phyloP scores from a whole-genome alignment of 192 early-diverging fungal species.

The Umbelopsis vinacea region DNA sequence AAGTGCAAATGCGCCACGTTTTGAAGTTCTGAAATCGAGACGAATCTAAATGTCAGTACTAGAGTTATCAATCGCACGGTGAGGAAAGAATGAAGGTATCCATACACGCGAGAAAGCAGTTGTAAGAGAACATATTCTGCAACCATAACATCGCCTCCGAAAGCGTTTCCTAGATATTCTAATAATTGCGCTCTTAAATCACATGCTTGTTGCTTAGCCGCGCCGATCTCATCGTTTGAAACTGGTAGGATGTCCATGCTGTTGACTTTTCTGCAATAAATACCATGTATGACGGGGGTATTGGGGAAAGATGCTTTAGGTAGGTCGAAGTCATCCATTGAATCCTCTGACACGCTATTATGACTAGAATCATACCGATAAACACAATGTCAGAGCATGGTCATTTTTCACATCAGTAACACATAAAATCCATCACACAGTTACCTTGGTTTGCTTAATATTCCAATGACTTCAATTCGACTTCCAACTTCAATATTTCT shows the following conservation, averaged over 20 bases:
- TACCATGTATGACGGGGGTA: constrained; percentile 56
- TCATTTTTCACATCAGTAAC: background rate
- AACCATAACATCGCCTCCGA: constrained; percentile 66
- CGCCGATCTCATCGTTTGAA: background rate
- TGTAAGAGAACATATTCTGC: constrained; percentile 75
- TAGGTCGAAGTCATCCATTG: constrained; percentile 35
- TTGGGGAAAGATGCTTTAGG: constrained; percentile 27
- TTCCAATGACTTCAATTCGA: constrained; percentile 70
- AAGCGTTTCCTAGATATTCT: constrained; percentile 60
- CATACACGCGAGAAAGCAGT: constrained; percentile 66
- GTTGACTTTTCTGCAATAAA: constrained; percentile 38
- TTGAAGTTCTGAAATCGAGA: constrained; percentile 37
- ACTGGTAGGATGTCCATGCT: background rate
- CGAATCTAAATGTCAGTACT: background rate
- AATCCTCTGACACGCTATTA: constrained; percentile 27
- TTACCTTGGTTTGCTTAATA: constrained; percentile 41
- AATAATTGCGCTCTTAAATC: constrained; percentile 45
- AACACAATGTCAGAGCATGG: background rate
- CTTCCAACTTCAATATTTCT: constrained; percentile 56
- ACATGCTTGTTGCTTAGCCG: constrained; percentile 26
- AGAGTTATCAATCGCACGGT: background rate
- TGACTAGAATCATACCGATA: constrained; percentile 6
- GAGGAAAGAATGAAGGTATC: background rate
- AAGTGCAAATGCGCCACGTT: constrained; percentile 54
- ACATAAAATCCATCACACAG: too few species aligned